phyloP scores from a whole-genome alignment of 2,329 filamentous ascomycete species.

The Parastagonospora nodorum region DNA sequence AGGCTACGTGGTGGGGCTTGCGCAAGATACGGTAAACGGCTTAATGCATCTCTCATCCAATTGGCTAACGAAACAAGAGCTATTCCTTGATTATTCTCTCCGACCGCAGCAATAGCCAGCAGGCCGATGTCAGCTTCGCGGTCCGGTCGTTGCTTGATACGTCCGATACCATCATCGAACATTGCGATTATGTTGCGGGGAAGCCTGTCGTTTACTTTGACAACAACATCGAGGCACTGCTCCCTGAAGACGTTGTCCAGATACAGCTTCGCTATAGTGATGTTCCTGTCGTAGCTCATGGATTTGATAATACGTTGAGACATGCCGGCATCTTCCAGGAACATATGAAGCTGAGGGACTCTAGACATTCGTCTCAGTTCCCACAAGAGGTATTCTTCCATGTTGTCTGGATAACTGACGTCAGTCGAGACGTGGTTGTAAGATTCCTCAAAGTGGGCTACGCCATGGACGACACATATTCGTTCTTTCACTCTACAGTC shows the following conservation, averaged over 20 bases:
- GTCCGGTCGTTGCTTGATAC: constrained; percentile 10
- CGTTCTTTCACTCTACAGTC: not conserved
- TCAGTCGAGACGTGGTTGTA: constrained; percentile 14
- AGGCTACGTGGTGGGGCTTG: not conserved
- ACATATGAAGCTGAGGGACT: no score
- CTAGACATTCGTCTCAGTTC: constrained; percentile 10
- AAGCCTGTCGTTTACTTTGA: constrained; percentile 16
- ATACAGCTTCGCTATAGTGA: constrained; percentile 19
- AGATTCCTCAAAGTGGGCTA: not conserved
- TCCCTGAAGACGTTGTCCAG: constrained; percentile 20
- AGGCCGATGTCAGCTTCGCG: constrained; percentile 14
- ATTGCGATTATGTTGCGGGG: constrained; percentile 22
- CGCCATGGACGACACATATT: not conserved
- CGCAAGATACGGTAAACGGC: not conserved
- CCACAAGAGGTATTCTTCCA: constrained; percentile 14
- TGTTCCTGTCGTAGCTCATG: constrained; percentile 8
- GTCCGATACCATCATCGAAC: constrained; percentile 18
- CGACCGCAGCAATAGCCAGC: constrained; percentile 1
- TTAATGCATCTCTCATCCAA: not conserved
- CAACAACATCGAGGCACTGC: constrained; percentile 12
- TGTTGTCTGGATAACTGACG: not conserved
- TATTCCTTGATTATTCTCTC: not conserved
- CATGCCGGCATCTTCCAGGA: constrained; percentile 15
- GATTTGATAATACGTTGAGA: constrained; percentile 2
- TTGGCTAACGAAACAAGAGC: not conserved